Conservation (phyloP, 2,329 filamentous ascomycete genomes). For the Aspergillus neoniger region DNA sequence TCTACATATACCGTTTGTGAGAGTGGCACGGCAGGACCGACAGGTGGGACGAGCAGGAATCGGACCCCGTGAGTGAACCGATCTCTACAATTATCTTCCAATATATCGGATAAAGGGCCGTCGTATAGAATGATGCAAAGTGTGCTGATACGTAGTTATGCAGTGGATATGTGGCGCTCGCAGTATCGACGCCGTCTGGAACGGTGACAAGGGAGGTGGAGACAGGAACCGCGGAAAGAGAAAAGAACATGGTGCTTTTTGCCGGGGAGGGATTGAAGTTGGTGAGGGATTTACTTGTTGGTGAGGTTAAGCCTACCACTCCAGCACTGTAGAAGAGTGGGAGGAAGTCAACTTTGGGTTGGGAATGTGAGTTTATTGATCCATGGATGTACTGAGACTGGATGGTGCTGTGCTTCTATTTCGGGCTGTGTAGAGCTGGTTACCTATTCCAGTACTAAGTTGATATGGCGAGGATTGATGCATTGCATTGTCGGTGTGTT, state of each 20-base stretch:
- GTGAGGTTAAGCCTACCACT: constrained; percentile 10
- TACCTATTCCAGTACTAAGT: no score
- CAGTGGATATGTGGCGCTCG: constrained; percentile 64
- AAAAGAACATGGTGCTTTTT: constrained; percentile 65
- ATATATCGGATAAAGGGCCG: no score
- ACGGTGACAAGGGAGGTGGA: constrained; percentile 57
- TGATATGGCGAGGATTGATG: no score
- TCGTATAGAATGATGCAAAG: no score
- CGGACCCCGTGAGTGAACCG: constrained; percentile 52
- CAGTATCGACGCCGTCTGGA: constrained; percentile 57
- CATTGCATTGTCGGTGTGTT: no score
- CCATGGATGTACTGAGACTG: no score
- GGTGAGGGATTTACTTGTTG: constrained; percentile 57
- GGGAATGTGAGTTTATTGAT: no score
- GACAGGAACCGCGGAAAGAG: constrained; percentile 57
- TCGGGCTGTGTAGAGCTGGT: no score
- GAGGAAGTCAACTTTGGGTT: no score
- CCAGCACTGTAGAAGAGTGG: not conserved
- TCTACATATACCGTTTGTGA: constrained; percentile 61
- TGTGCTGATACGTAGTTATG: constrained; percentile 1
- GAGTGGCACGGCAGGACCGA: constrained; percentile 66
- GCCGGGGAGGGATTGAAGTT: constrained; percentile 59
- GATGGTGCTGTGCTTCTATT: no score
- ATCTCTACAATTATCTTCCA: not conserved
- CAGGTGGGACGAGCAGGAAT: constrained; percentile 58